Evolutionary conservation across 192 early-diverging fungal genomes (phyloP).

Genomic region (Coemansia sp.): DNA sequence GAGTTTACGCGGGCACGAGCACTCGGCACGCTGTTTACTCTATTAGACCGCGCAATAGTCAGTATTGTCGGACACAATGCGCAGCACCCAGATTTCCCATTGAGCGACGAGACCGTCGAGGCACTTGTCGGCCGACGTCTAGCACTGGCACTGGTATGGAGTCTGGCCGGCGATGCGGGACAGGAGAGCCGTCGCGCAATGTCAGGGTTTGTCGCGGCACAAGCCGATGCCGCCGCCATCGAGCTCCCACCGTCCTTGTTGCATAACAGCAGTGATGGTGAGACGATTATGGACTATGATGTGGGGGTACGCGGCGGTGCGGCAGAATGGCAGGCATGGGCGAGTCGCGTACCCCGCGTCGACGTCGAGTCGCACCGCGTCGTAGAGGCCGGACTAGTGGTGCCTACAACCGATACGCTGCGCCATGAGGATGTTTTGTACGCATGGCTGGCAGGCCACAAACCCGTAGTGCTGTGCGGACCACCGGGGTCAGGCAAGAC

Average conservation of each 20-base stretch:
- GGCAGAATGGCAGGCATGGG: slow-evolving; percentile 93
- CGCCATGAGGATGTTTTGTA: slow-evolving; percentile 96
- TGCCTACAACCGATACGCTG: slow-evolving; percentile 98
- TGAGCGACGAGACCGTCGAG: slow-evolving; percentile 77
- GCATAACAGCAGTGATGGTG: slow-evolving; percentile 7
- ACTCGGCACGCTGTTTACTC: slow-evolving; percentile 85
- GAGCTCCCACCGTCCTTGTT: slow-evolving; percentile 40
- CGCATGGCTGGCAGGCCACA: slow-evolving; percentile 95
- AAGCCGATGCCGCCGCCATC: slow-evolving; percentile 61
- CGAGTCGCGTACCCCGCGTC: slow-evolving; percentile 83
- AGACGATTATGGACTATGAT: slow-evolving; percentile 89
- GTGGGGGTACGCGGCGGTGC: slow-evolving; percentile 63
- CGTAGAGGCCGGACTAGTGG: slow-evolving; percentile 88
- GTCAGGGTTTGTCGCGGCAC: slow-evolving; percentile 81
- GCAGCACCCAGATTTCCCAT: slow-evolving; percentile 94
- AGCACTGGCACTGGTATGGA: slow-evolving; percentile 87
- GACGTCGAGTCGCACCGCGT: slow-evolving; percentile 97
- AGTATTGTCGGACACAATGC: slow-evolving; percentile 88
- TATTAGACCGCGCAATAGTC: slow-evolving; percentile 86
- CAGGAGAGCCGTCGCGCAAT: slow-evolving; percentile 71
- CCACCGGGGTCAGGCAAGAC: slow-evolving; percentile 99
- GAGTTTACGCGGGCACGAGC: slow-evolving; percentile 81
- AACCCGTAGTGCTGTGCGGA: slow-evolving; percentile 95
- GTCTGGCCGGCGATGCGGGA: slow-evolving; percentile 90
- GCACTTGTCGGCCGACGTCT: slow-evolving; percentile 84